Conservation (phyloP, 257 asterid genomes). For the Solanum habrochaites region DNA sequence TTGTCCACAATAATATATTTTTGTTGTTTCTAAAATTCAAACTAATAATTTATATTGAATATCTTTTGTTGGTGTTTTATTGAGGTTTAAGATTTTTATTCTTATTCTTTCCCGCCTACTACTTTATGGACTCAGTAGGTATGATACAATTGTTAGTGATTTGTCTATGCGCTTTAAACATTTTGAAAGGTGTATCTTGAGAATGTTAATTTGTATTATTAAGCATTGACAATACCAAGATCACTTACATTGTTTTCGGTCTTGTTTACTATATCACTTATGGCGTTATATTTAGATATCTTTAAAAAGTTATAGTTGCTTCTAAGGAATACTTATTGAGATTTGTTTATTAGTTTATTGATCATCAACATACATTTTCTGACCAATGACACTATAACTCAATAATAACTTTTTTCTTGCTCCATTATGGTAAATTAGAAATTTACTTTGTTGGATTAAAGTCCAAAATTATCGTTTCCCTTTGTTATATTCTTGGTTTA, state of each 20-base stretch:
- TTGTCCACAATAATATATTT: neutral
- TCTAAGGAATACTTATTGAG: neutral
- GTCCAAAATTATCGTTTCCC: neutral
- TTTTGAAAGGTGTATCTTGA: neutral
- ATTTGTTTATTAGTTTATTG: neutral
- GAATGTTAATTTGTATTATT: neutral
- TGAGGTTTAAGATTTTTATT: neutral
- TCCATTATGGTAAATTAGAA: neutral
- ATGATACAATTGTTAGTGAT: neutral
- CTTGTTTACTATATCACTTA: neutral
- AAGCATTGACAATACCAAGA: neutral
- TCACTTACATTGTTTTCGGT: neutral
- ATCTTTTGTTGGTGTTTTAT: neutral
- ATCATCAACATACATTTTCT: neutral
- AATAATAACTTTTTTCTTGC: neutral
- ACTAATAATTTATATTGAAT: too few relatives aligned
- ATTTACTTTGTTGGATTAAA: neutral
- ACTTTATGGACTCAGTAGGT: neutral
- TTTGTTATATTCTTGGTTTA: conserved; percentile 55
- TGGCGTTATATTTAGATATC: neutral
- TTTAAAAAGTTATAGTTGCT: neutral
- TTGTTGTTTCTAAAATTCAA: neutral
- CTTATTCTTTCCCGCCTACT: neutral
- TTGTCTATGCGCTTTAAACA: neutral
- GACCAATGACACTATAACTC: neutral